Evolutionary conservation across 2,329 filamentous ascomycete species (phyloP).

Genomic region (Pestalotiopsis sp.): DNA sequence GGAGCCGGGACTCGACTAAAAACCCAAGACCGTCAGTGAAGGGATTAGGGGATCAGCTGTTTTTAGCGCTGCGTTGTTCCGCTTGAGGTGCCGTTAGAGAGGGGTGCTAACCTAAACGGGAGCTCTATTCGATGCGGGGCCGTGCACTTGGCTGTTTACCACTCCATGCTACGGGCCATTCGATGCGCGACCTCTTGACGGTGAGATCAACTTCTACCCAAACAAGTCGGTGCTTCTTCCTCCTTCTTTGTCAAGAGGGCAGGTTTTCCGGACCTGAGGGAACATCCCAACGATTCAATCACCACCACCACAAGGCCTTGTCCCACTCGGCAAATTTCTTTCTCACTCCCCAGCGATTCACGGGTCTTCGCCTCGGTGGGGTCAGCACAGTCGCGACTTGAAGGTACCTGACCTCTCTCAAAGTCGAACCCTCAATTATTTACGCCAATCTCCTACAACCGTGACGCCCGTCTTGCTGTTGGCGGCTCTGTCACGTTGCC

Average conservation of each 20-base stretch:
- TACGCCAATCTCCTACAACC: not conserved
- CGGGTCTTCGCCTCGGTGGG: not conserved
- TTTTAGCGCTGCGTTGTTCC: not conserved
- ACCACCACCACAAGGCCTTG: not conserved
- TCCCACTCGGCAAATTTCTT: not conserved
- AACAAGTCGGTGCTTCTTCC: not conserved
- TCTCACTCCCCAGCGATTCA: not conserved
- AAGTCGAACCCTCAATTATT: not conserved
- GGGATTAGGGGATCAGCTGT: not conserved
- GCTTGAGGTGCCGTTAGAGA: not conserved
- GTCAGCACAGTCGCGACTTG: not conserved
- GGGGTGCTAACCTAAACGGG: not conserved
- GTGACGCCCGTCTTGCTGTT: not conserved
- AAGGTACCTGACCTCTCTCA: not conserved
- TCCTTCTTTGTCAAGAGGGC: not conserved
- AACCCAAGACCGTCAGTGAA: not conserved
- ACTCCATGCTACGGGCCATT: not conserved
- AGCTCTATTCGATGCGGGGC: conserved; percentile 1
- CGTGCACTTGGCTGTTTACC: not conserved
- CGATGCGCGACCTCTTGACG: not conserved
- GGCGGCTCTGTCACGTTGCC: not conserved
- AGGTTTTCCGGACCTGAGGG: not conserved
- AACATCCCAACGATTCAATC: not conserved
- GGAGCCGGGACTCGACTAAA: not conserved
- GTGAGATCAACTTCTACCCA: not conserved